Base-by-base conservation (phyloP, 2,329 filamentous ascomycete species). In the Trichoderma sp. region DNA sequence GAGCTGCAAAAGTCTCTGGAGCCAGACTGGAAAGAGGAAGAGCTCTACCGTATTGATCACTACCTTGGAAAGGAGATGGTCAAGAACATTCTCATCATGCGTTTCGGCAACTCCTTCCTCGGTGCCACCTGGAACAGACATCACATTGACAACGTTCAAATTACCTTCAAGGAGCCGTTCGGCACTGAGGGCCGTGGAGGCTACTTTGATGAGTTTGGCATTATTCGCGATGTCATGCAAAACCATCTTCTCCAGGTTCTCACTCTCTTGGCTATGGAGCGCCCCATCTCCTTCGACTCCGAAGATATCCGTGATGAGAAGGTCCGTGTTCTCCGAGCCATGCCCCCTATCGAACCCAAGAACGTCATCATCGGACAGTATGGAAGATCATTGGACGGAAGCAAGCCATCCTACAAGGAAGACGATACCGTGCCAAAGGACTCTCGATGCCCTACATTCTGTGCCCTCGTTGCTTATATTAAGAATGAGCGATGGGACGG, bases 41-140 rank as follows among this genome's bases (percentile, higher is more conserved):
- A 99, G 84, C 91, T 99, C 74, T 99, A 96, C 90, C 94, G 96
- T 79, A 99, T 99, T 77, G 96, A 99, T 81, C 96, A 99, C 85
- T 99, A 99, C 82, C 89, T 99, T 59, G 96, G 96, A 77, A 99
- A 99, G 87, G 96, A 99, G 84, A 99, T 99, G 96, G 96, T 99
- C 77, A 99, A 99, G 90, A 99, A 99, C 84, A 96, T 99, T 75
- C 87, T 99, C 74, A 97, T 99, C 75, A 88, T 99, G 74, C 89
- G 96, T 79, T 99, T 99, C 79, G 96, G 96, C 76, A 99, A 99
- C 85, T 94, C 97, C 75, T 99, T 99, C 87, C 92, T 99, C 76
- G 94, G 94, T 74, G 95, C 96, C 55, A 99, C 95, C 70, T 99
- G 96, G 96, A 99, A 98, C 86, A 90, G 96, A 75, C 94, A 97